These are phyloP conservation scores for Dioscorea alata DNA, from an alignment of 106 monocot species.

Conservation along the genomic window DNA sequence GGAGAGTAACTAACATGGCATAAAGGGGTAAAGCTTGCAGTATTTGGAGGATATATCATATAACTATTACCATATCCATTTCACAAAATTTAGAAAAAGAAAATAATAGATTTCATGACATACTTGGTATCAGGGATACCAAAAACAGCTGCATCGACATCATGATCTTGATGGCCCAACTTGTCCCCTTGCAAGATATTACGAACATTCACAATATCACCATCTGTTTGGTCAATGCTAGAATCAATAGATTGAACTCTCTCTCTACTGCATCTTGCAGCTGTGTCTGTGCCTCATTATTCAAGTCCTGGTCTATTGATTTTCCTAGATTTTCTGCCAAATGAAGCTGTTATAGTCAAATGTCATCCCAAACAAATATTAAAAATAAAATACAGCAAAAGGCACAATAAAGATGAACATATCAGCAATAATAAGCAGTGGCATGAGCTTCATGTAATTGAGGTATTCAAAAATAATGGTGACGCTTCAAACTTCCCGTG, in stretches of 20 bases:
- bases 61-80: background rate
- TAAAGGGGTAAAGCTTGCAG: too few species aligned
- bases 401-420: background rate
- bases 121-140: conserved; percentile 16
- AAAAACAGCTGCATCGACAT: conserved; percentile 8
- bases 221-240: conserved; percentile 9
- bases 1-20: background rate
- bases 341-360: conserved; percentile 6
- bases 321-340: conserved; percentile 19
- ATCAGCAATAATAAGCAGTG: background rate
- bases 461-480: too few species aligned
- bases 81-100: background rate
- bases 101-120: conserved; percentile 5
- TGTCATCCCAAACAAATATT: background rate
- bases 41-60: background rate
- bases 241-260: conserved; percentile 8
- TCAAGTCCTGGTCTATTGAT: background rate
- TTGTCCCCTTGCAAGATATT: conserved; percentile 1
- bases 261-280: background rate
- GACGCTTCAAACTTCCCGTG: too few species aligned
- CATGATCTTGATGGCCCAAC: background rate
- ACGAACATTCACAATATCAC: background rate
- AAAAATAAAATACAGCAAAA: background rate
- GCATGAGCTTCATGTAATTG: too few species aligned
- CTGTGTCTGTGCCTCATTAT: conserved; percentile 2